Conservation (phyloP, 352 stramenopile genomes). For the Pythium aquatile region DNA sequence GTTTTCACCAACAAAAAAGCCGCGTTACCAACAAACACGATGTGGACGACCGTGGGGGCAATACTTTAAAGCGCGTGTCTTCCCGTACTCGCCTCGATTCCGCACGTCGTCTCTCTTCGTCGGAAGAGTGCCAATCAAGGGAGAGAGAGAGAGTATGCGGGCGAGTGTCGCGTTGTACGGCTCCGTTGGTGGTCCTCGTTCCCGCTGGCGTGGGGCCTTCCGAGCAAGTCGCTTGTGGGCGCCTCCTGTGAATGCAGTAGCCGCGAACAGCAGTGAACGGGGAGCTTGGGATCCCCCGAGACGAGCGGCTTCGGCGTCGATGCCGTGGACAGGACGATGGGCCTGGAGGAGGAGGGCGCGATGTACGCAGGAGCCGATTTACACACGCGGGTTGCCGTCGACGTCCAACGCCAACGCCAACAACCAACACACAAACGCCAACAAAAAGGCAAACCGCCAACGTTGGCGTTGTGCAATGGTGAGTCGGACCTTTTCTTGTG, state of each 20-base stretch:
- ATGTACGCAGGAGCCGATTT: neutral
- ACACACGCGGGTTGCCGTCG: neutral
- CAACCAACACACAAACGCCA: conserved; percentile 1
- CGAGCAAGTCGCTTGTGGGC: too few species aligned
- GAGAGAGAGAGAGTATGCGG: neutral
- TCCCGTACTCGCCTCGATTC: neutral
- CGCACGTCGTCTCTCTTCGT: neutral
- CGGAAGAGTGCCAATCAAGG: neutral
- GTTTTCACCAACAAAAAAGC: neutral
- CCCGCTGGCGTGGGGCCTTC: neutral
- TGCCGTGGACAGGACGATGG: conserved; percentile 1
- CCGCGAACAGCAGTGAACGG: too few species aligned
- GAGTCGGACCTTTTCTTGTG: conserved; percentile 24
- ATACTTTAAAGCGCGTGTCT: too few species aligned
- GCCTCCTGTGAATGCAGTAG: too few species aligned
- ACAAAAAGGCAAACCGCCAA: neutral
- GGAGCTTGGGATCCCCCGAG: neutral
- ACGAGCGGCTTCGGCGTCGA: neutral
- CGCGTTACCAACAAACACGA: neutral
- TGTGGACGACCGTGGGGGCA: neutral
- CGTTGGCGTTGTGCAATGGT: conserved; percentile 9
- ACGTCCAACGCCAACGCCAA: neutral
- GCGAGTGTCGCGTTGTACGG: neutral
- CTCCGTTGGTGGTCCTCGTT: neutral
- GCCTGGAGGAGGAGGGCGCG: neutral